Conservation (phyloP, 192 early-diverging fungal genomes). For the Mortierella alpina region DNA sequence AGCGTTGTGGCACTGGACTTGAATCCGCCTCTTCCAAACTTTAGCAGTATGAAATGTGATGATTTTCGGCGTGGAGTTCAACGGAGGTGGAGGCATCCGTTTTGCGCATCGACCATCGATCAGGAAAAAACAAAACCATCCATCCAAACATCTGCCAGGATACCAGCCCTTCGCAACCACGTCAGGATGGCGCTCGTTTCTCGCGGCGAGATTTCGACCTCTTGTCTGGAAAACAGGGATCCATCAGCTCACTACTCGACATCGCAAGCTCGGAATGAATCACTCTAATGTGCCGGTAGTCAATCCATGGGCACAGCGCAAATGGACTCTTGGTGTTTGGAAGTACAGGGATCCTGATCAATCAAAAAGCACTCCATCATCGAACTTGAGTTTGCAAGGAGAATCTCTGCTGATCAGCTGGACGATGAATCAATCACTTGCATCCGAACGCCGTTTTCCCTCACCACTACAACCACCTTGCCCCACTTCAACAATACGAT, state of each 20-base stretch:
- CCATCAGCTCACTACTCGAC: neutral
- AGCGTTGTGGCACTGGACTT: no score
- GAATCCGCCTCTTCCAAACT: no score
- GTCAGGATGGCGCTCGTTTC: no score
- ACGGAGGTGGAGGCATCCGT: no score
- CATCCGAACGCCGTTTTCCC: neutral
- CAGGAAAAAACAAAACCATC: neutral
- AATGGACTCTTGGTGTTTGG: neutral
- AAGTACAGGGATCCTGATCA: neutral
- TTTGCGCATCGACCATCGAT: neutral
- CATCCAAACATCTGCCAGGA: neutral
- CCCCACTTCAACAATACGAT: neutral
- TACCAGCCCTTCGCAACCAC: neutral
- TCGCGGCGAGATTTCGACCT: neutral
- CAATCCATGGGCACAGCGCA: neutral
- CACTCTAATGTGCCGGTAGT: neutral
- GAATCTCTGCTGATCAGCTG: constrained; percentile 1
- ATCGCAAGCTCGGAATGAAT: neutral
- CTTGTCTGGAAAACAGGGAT: neutral
- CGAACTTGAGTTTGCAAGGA: neutral
- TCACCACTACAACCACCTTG: neutral
- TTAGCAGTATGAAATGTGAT: no score
- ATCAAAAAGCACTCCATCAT: no score
- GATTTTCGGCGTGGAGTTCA: no score
- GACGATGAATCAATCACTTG: neutral